A percentile compares a stretch with the other conserved stretches of the same genome.
Conservation (phyloP, 768 basidiomycete species). For the Leccinum aurantiacum region DNA sequence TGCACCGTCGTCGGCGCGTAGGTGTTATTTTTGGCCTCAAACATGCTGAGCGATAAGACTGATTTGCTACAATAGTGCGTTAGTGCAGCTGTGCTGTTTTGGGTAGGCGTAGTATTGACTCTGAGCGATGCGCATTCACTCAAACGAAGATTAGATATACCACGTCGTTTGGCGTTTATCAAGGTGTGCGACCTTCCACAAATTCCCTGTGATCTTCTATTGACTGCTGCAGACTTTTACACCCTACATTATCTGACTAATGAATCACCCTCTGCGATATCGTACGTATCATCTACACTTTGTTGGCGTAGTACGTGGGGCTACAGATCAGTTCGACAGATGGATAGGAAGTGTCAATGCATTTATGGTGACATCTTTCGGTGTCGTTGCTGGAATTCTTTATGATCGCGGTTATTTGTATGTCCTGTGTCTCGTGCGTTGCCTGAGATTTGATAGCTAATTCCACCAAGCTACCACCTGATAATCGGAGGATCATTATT, state of each 20-base stretch:
- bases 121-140: background rate
- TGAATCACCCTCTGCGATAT: slow-evolving; percentile 35
- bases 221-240: slow-evolving; percentile 36
- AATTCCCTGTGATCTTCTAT: background rate
- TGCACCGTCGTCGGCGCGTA: slow-evolving; percentile 24
- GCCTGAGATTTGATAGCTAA: background rate
- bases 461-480: slow-evolving; percentile 38
- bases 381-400: slow-evolving; percentile 43
- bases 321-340: slow-evolving; percentile 15
- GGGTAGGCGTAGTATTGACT: slow-evolving; percentile 22
- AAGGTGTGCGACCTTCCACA: slow-evolving; percentile 25
- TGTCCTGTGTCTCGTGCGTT: background rate
- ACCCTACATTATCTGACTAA: slow-evolving; percentile 36
- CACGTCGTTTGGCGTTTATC: slow-evolving; percentile 42
- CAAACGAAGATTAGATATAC: slow-evolving; percentile 28
- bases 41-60: background rate
- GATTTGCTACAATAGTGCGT: slow-evolving; percentile 19
- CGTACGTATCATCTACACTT: slow-evolving; percentile 27
- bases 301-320: background rate
- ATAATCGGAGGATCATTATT: slow-evolving; percentile 46
- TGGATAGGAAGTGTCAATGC: slow-evolving; percentile 51
- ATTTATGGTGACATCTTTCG: slow-evolving; percentile 37
- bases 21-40: background rate
- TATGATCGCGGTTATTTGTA: slow-evolving; percentile 57
- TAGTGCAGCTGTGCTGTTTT: slow-evolving; percentile 35